Evolutionary conservation across 2,329 filamentous ascomycete species (phyloP), one percentile per base, ranked within the genome.

Genomic region (Alternaria ventricosa): DNA sequence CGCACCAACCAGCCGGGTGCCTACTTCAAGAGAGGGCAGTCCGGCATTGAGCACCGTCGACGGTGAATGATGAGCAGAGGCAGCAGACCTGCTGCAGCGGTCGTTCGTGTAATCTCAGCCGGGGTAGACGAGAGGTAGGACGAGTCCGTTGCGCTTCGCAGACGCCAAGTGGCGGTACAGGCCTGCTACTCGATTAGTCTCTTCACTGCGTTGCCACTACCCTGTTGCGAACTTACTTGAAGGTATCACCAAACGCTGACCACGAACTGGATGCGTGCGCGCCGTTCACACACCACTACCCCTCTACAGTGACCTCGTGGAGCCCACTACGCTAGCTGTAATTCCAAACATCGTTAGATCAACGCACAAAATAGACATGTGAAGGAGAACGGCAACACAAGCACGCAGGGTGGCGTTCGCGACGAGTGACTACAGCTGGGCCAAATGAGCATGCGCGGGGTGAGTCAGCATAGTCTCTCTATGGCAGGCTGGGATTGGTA

Each of bases 181-280:
- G 22, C 20, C 54, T 55, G 15, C 18, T 13, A 2, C 46, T n/a
- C 56, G 23, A 57, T 60, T 41, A 50, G 54, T 28, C 3, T n/a
- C 22, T 51, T 25, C 12, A 20, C 51, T 45, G 13, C 30, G 28
- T 58, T 50, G 54, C 45, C 18, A 53, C 45, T 62, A 49, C 27
- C 49, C 51, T 50, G 45, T 28, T 53, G 45, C 44, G 22, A 43
- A 20, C 54, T 64, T 44, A 56, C 41, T 65, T 50, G 53, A 46
- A 15, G 22, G 56, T 63, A 45, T 60, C 45, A 65, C 61, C 5
- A 18, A 45, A 53, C 54, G 60, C 55, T 53, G 50, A 30, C 57
- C 50, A 59, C 41, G 44, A 55, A 55, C 30, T 41, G 44, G 50
- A 53, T 59, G 55, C 50, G 45, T 59, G 55, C 51, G 30, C 60